A percentile compares a stretch with the other conserved stretches of the same genome.
phyloP scores from a whole-genome alignment of 495 filamentous ascomycete species.

The Sabuloglossum arenarium region DNA sequence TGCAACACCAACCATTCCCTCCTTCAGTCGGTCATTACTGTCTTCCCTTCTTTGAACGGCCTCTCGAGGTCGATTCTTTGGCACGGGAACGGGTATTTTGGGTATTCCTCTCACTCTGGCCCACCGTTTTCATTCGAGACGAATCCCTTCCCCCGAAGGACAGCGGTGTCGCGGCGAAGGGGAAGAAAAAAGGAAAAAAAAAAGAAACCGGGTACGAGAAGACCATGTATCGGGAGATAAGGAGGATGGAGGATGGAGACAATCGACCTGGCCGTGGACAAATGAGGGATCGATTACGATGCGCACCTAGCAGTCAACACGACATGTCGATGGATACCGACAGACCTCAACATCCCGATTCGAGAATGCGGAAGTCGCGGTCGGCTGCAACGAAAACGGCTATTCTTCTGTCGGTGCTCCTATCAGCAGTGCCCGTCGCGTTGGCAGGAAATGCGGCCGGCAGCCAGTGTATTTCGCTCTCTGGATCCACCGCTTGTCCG shows the following conservation, averaged over 20 bases:
- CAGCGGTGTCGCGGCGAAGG: not conserved
- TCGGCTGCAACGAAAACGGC: not conserved
- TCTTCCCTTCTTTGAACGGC: not conserved
- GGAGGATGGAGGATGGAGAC: not conserved
- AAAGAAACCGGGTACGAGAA: not conserved
- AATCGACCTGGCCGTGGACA: not conserved
- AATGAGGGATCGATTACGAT: not conserved
- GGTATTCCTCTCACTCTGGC: not conserved
- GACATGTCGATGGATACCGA: not conserved
- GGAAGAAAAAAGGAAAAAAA: not conserved
- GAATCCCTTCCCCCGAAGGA: not conserved
- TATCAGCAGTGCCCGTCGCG: not conserved
- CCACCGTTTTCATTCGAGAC: not conserved
- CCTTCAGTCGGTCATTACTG: not conserved
- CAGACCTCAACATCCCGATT: not conserved
- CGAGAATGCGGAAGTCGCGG: not conserved
- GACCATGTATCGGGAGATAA: not conserved
- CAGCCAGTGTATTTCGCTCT: slow-evolving; percentile 49
- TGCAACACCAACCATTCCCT: not conserved
- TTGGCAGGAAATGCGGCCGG: not conserved
- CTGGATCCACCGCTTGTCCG: slow-evolving; percentile 57
- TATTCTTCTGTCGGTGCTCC: not conserved
- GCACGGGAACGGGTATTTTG: not conserved
- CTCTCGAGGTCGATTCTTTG: not conserved
- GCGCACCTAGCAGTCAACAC: not conserved